Conservation (phyloP, 495 filamentous ascomycete genomes). For the Podospora didyma region DNA sequence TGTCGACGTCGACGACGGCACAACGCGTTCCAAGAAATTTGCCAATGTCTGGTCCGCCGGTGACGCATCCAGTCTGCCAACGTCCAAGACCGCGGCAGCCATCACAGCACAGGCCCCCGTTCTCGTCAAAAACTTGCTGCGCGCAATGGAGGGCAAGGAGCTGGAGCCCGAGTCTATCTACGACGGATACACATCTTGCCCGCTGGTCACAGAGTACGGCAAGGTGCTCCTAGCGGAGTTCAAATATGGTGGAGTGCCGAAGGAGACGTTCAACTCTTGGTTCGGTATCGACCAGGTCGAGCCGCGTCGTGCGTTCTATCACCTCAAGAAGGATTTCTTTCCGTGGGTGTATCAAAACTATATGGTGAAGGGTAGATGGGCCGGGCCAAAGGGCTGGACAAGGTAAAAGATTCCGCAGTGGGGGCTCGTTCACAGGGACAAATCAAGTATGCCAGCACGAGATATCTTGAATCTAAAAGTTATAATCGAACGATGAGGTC, state of each 20-base stretch:
- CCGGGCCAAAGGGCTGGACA: conserved; percentile 52
- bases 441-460: no score
- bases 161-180: conserved; percentile 43
- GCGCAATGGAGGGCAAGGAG: conserved; percentile 51
- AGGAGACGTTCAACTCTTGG: conserved; percentile 60
- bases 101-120: conserved; percentile 61
- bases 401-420: no score
- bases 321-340: conserved; percentile 71
- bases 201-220: conserved; percentile 60
- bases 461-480: no score
- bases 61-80: conserved; percentile 63
- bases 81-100: conserved; percentile 65
- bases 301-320: conserved; percentile 55
- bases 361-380: conserved; percentile 62
- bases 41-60: conserved; percentile 66
- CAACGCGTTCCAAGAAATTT: conserved; percentile 58
- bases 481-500: no score
- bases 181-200: conserved; percentile 68
- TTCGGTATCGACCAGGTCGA: conserved; percentile 55
- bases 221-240: conserved; percentile 69
- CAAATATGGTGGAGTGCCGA: conserved; percentile 67
- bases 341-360: conserved; percentile 59
- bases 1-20: conserved; percentile 61
- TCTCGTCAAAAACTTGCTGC: conserved; percentile 53
- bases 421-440: no score